Conservation (phyloP, 768 basidiomycete genomes). For the Galerina marginata region DNA sequence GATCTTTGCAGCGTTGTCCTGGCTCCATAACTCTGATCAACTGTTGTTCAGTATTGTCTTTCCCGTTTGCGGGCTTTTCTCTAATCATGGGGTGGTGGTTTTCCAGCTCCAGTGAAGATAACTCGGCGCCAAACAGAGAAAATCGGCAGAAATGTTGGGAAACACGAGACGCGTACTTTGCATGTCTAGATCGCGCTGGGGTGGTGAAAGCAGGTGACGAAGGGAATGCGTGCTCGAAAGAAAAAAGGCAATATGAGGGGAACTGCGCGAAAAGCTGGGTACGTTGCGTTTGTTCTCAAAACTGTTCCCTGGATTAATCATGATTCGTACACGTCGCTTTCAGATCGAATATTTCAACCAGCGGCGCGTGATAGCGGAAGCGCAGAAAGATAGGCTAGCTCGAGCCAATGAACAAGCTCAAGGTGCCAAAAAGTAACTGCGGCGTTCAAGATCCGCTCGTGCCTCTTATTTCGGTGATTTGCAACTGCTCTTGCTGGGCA, state of each 20-base stretch:
- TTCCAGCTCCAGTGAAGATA: conserved; percentile 40
- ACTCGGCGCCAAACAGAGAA: conserved; percentile 53
- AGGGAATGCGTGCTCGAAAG: conserved; percentile 62
- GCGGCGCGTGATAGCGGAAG: conserved; percentile 79
- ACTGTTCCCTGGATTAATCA: neutral
- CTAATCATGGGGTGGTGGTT: conserved; percentile 52
- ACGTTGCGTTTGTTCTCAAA: conserved; percentile 30
- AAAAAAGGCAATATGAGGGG: conserved; percentile 66
- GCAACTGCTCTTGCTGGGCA: too few relatives aligned
- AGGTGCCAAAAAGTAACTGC: conserved; percentile 33
- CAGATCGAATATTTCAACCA: conserved; percentile 97
- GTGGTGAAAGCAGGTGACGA: conserved; percentile 77
- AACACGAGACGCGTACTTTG: conserved; percentile 80
- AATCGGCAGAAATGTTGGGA: conserved; percentile 89
- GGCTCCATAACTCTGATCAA: too few relatives aligned
- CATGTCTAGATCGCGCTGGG: conserved; percentile 73
- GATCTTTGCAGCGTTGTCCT: too few relatives aligned
- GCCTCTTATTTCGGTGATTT: conserved; percentile 19
- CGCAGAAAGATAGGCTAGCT: conserved; percentile 74
- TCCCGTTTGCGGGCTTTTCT: neutral
- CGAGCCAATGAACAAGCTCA: conserved; percentile 44
- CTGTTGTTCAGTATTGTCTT: neutral
- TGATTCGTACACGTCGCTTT: conserved; percentile 5
- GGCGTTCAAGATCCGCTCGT: neutral
- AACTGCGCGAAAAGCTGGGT: conserved; percentile 93